Conservation (phyloP, 2,329 filamentous ascomycete species). For the Grosmannia serpens region DNA sequence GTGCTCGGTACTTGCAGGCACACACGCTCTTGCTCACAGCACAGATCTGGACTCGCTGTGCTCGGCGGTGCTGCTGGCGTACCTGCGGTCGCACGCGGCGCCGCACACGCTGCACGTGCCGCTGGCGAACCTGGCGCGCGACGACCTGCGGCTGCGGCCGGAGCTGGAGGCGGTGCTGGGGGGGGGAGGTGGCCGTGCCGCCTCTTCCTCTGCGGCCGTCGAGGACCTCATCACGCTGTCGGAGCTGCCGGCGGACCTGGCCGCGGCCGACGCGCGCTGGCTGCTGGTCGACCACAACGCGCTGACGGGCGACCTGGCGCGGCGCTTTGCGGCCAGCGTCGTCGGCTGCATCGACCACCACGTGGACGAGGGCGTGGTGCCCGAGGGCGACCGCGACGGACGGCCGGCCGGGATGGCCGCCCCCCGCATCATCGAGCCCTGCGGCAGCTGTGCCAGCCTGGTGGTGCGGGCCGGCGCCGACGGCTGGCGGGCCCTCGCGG, state of each 20-base stretch:
- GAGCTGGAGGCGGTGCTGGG: constrained; percentile 61
- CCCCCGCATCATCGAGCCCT: constrained; percentile 51
- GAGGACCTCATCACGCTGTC: constrained; percentile 53
- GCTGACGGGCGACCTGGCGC: constrained; percentile 49
- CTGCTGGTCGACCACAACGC: constrained; percentile 72
- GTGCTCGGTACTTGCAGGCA: no score
- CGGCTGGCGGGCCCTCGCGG: constrained; percentile 42
- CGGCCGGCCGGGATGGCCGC: constrained; percentile 14
- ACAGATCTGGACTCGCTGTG: constrained; percentile 72
- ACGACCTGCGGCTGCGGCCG: constrained; percentile 59
- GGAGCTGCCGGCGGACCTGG: constrained; percentile 33
- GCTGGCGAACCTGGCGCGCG: constrained; percentile 56
- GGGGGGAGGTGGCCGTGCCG: not conserved
- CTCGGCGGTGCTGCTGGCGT: constrained; percentile 61
- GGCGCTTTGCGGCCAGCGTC: constrained; percentile 30
- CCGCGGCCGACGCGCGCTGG: constrained; percentile 51
- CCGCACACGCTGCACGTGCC: constrained; percentile 53
- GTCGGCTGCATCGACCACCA: constrained; percentile 69
- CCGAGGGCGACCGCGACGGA: no score
- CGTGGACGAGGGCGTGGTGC: constrained; percentile 53
- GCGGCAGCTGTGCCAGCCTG: constrained; percentile 64
- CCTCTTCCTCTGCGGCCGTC: constrained; percentile 22
- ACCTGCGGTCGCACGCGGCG: constrained; percentile 52
- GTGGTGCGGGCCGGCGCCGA: constrained; percentile 48
- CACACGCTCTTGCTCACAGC: not conserved